These are phyloP conservation scores for Hansenula lynferdii DNA, from an alignment of 1,139 yeast species.

Conservation along the genomic window DNA sequence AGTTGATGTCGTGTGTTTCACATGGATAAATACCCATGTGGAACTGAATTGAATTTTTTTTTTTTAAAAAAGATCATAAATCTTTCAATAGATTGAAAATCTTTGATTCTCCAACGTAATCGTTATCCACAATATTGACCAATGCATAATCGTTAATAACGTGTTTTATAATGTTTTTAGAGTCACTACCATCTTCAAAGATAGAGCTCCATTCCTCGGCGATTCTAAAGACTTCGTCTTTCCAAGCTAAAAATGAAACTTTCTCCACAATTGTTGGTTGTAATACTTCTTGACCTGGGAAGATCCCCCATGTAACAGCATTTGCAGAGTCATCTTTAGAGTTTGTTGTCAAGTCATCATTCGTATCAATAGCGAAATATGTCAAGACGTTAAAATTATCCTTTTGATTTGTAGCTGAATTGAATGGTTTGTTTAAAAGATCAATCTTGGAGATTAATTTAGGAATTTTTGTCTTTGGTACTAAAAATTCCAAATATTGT, in stretches of 20 bases:
- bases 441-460: conserved; percentile 37
- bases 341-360: conserved; percentile 60
- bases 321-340: conserved; percentile 70
- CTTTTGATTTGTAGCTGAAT: conserved; percentile 25
- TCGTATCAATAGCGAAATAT: conserved; percentile 70
- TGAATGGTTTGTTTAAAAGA: conserved; percentile 22
- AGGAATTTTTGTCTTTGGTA: conserved; percentile 53
- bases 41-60: background rate
- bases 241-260: conserved; percentile 91
- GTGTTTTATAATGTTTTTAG: conserved; percentile 39
- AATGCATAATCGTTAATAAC: conserved; percentile 62
- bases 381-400: conserved; percentile 54
- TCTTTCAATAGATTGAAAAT: conserved; percentile 38
- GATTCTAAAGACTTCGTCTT: conserved; percentile 87
- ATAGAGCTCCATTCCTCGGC: conserved; percentile 76
- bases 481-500: conserved; percentile 80
- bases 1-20: conserved; percentile 4
- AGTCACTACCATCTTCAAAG: conserved; percentile 33
- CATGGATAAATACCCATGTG: background rate
- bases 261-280: conserved; percentile 95
- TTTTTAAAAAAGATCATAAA: conserved; percentile 6
- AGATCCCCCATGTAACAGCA: conserved; percentile 98
- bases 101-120: conserved; percentile 47
- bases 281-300: conserved; percentile 86
- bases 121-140: conserved; percentile 89